Conservation (phyloP, 805 yeast genomes). For the Ogataea paraovalis region DNA sequence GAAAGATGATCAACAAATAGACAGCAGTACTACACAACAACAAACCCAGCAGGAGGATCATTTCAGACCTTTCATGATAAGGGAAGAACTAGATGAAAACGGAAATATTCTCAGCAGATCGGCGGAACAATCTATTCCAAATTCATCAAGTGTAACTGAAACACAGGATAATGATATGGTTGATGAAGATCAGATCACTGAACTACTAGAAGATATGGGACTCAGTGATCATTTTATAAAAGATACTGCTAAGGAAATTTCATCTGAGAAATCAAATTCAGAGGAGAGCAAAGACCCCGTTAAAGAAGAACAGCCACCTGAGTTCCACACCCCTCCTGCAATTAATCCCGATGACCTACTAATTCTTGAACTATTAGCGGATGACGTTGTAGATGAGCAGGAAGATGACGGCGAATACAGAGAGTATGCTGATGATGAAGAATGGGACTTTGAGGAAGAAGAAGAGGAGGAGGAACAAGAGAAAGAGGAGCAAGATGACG, state of each 20-base stretch:
- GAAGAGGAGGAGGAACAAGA: conserved; percentile 24
- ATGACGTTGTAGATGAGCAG: conserved; percentile 34
- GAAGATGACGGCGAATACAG: conserved; percentile 22
- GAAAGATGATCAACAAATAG: no score
- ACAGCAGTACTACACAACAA: no score
- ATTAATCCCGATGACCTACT: conserved; percentile 44
- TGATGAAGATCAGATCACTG: conserved; percentile 30
- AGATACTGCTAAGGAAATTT: neutral
- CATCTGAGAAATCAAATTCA: neutral
- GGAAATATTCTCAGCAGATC: conserved; percentile 50
- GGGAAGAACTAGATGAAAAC: conserved; percentile 76
- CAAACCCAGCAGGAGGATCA: neutral
- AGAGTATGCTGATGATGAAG: conserved; percentile 22
- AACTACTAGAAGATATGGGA: conserved; percentile 35
- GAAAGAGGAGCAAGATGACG: conserved; percentile 11
- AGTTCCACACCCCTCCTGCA: conserved; percentile 16
- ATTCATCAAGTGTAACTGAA: neutral
- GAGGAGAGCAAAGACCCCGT: neutral
- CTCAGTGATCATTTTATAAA: conserved; percentile 3
- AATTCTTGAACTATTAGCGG: conserved; percentile 52
- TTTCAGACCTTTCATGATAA: conserved; percentile 55
- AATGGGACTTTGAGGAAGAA: conserved; percentile 21
- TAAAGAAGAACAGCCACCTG: neutral
- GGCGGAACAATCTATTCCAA: conserved; percentile 1
- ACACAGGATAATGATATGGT: conserved; percentile 9